A percentile compares a stretch with the other conserved stretches of the same genome.
These are phyloP conservation scores for Yamadazyma scolyti DNA, from an alignment of 805 yeast genomes.

Conservation along the genomic window DNA sequence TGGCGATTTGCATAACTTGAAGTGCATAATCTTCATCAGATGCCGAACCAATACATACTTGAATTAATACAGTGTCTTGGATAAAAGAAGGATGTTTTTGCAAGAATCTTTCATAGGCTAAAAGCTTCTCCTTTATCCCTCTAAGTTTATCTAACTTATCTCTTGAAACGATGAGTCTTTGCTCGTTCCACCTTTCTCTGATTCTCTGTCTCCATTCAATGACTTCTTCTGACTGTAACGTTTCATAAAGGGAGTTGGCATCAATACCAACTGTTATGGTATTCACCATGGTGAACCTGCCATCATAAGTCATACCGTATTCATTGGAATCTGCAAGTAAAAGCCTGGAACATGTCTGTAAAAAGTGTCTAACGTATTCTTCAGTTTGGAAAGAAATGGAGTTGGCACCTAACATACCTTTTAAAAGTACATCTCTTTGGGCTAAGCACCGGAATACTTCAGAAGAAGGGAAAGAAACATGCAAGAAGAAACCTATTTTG, in stretches of 20 bases:
- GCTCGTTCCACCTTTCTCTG: slow-evolving; percentile 72
- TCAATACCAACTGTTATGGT: slow-evolving; percentile 80
- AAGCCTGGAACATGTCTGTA: slow-evolving; percentile 83
- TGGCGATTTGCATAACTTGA: slow-evolving; percentile 73
- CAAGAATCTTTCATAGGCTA: slow-evolving; percentile 82
- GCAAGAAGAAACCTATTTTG: slow-evolving; percentile 86
- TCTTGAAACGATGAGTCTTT: slow-evolving; percentile 73
- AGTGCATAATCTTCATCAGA: slow-evolving; percentile 64
- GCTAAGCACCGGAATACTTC: slow-evolving; percentile 95
- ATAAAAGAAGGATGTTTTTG: slow-evolving; percentile 67
- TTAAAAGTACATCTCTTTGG: slow-evolving; percentile 69
- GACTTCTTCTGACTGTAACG: slow-evolving; percentile 49
- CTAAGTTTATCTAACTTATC: slow-evolving; percentile 86
- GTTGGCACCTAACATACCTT: slow-evolving; percentile 87
- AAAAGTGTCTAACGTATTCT: slow-evolving; percentile 90
- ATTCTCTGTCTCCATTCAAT: slow-evolving; percentile 65
- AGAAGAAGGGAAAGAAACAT: slow-evolving; percentile 91
- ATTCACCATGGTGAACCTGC: slow-evolving; percentile 52
- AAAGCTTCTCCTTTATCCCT: slow-evolving; percentile 81
- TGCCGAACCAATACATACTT: slow-evolving; percentile 63
- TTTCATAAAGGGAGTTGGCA: slow-evolving; percentile 49
- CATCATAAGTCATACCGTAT: slow-evolving; percentile 56
- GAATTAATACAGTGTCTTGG: slow-evolving; percentile 69
- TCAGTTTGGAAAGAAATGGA: slow-evolving; percentile 85
- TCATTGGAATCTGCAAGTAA: slow-evolving; percentile 78